Evolutionary conservation across 2,329 filamentous ascomycete genomes (phyloP).

Genomic region (Microdochium bolleyi): DNA sequence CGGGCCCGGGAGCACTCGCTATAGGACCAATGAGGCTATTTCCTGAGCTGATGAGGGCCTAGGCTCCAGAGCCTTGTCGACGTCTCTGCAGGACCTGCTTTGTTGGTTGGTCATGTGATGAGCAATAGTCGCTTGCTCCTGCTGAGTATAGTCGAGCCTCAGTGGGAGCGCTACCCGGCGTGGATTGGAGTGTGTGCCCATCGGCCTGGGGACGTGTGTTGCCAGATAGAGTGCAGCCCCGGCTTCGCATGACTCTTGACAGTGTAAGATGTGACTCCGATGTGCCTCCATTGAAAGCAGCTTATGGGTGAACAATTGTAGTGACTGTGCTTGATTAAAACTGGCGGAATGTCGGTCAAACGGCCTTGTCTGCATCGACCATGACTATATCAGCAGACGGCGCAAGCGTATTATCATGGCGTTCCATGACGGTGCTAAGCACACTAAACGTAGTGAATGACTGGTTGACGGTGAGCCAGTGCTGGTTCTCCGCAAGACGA

Average conservation of each 20-base stretch:
- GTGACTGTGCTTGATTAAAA: background rate
- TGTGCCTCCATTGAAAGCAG: background rate
- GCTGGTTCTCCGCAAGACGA: slow-evolving; percentile 30
- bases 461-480: slow-evolving; percentile 38
- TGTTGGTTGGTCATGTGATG: background rate
- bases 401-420: background rate
- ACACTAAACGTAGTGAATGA: background rate
- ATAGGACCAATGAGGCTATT: too few species aligned
- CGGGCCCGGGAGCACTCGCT: too few species aligned
- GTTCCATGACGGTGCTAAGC: background rate
- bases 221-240: too few species aligned
- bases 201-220: background rate
- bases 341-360: background rate
- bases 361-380: background rate
- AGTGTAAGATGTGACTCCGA: too few species aligned
- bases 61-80: too few species aligned
- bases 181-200: background rate
- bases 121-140: background rate
- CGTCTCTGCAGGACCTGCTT: background rate
- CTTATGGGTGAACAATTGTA: background rate
- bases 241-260: too few species aligned
- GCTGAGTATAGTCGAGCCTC: background rate
- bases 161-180: background rate
- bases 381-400: background rate
- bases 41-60: too few species aligned